Base-by-base conservation (phyloP, 805 yeast species). In the Blastobotrys peoriensis region DNA sequence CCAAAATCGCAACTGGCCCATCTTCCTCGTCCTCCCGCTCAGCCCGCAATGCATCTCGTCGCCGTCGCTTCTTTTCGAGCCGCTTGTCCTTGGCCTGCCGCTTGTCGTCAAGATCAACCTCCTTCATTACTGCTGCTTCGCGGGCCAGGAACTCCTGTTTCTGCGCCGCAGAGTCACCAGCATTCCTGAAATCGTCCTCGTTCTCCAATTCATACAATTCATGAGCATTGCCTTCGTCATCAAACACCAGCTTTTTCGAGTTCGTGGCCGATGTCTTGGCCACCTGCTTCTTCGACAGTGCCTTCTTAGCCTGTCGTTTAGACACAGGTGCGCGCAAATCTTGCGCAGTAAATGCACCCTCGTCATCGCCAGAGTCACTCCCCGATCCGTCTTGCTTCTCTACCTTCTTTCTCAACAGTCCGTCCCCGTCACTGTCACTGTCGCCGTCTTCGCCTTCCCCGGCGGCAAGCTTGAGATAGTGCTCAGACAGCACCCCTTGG, bases 151-250 rank as follows among this genome's bases (percentile, higher is more conserved):
- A 93, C 49, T 76, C 73, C 34, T 70, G 65, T 65, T 85, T 83
- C 66, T 86, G 94, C 6, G 61, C 65, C 42, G 68, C 69, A 1
- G 89, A 88, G 55, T 78, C 84, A 35, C 86, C 89, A 28, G 69
- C 71, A 50, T 75, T 78, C 50, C 64, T 74, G 75, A 93, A 93
- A 47, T 85, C 95, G 34, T 81, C 93, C 64, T 87, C 97, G 54
- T 83, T 86, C 60, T 86, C 88, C 48, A 93, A 71, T 65, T 91
- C 98, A 59, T 93, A 93, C 3, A 91, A 70, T 6, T 95, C 85
- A 64, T 91, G 98, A 0, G 98, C 83, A 3, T 71, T 73, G 21
- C 99, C 99, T 2, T 91, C 97, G 50, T 93, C 98, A 60, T 93
- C 99, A 59, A 91, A 93, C 44, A 76, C 73, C 54, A 91, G 63